phyloP scores from a whole-genome alignment of 1,284 basidiomycete genomes.

The Waitea zeae region DNA sequence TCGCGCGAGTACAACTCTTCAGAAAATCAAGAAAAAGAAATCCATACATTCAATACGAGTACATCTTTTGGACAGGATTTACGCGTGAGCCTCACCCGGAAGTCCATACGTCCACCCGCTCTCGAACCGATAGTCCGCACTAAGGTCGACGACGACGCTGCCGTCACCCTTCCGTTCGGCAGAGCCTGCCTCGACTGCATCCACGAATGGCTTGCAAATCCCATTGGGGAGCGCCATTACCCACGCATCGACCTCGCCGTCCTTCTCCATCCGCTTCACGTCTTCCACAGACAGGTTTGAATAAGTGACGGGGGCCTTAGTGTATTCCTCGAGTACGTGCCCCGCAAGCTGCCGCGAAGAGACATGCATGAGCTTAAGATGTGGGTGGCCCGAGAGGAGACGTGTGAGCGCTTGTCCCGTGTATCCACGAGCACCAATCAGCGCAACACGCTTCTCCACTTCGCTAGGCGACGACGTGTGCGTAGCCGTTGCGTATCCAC shows the following conservation, averaged over 20 bases:
- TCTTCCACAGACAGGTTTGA: constrained; percentile 65
- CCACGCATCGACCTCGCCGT: constrained; percentile 87
- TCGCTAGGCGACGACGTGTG: constrained; percentile 23
- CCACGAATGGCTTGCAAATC: constrained; percentile 93
- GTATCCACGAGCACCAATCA: constrained; percentile 92
- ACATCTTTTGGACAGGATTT: constrained; percentile 15
- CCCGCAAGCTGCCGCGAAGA: constrained; percentile 94
- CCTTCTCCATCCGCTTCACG: constrained; percentile 75
- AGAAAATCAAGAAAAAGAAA: constrained; percentile 11
- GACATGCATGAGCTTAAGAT: constrained; percentile 83
- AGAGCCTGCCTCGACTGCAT: constrained; percentile 73
- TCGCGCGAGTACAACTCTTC: constrained; percentile 82
- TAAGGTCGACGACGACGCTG: constrained; percentile 81
- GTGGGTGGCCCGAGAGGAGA: constrained; percentile 74
- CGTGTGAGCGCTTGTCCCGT: constrained; percentile 88
- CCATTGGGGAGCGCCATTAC: constrained; percentile 98
- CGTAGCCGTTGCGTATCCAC: constrained; percentile 53
- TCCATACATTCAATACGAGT: constrained; percentile 12
- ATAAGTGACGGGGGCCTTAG: constrained; percentile 62
- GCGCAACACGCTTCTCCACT: constrained; percentile 75
- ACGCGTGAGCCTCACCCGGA: constrained; percentile 69
- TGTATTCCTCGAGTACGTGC: constrained; percentile 66
- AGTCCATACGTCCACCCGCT: constrained; percentile 93
- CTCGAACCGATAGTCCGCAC: constrained; percentile 94
- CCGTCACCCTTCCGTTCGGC: constrained; percentile 24